A percentile compares a stretch with the other conserved stretches of the same genome.
phyloP scores from a whole-genome alignment of 768 basidiomycete genomes.

The Agaricus sinodeliciosus region DNA sequence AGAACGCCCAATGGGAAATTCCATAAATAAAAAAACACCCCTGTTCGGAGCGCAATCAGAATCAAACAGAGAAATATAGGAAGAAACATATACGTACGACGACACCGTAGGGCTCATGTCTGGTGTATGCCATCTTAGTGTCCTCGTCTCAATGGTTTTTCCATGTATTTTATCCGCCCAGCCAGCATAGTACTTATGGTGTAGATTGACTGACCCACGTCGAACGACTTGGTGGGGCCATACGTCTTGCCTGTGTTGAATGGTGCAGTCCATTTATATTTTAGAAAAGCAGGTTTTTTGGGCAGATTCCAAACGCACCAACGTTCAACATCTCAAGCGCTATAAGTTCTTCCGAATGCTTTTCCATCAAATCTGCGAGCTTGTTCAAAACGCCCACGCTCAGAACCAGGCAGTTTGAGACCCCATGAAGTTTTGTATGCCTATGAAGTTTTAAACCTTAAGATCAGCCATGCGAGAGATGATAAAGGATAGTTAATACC shows the following conservation, averaged over 20 bases:
- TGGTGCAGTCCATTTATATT: neutral
- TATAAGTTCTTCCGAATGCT: constrained; percentile 54
- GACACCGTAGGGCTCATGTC: constrained; percentile 61
- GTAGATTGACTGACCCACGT: constrained; percentile 40
- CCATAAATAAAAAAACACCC: constrained; percentile 62
- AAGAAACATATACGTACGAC: constrained; percentile 20
- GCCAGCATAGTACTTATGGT: constrained; percentile 76
- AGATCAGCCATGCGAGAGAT: neutral
- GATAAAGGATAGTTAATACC: constrained; percentile 14
- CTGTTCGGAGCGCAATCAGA: neutral
- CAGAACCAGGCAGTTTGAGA: constrained; percentile 44
- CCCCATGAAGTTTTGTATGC: constrained; percentile 63
- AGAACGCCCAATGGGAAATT: constrained; percentile 33
- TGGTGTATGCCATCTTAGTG: constrained; percentile 56
- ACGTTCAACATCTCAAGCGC: constrained; percentile 73
- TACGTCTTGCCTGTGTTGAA: constrained; percentile 47
- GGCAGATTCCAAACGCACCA: constrained; percentile 25
- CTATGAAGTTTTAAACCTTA: neutral
- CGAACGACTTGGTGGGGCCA: constrained; percentile 38
- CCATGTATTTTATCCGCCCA: constrained; percentile 86
- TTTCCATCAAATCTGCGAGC: constrained; percentile 60
- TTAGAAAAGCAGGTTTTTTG: neutral
- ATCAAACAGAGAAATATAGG: too few species aligned
- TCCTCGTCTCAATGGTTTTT: constrained; percentile 66
- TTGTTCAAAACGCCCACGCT: constrained; percentile 55